Base-by-base conservation (phyloP, 495 filamentous ascomycete species). In the Penicillium coffeae region DNA sequence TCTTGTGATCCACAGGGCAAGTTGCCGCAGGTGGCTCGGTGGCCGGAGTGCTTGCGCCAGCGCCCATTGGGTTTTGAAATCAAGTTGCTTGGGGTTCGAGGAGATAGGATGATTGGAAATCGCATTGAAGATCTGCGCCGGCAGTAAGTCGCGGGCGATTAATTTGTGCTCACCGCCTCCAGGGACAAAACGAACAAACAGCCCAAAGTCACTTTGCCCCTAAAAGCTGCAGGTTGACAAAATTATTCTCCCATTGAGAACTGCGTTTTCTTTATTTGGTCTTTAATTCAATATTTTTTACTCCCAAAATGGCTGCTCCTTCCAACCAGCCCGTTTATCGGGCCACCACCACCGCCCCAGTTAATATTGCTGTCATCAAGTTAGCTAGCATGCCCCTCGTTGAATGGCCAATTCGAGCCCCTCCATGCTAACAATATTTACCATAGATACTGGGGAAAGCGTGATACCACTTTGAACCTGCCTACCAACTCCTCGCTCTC, bases 301-400 rank as follows among this genome's bases (percentile, higher is more conserved):
- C 38, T 42, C 33, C n/a, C 15, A 69, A 38, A 48, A 82, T 81
- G 76, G 68, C 72, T 27, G 67, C 76, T 53, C 14, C 58, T 33
- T 51, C 70, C 21, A 57, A 54, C 60, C 68, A 58, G 63, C 49
- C 59, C 25, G 68, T 97, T 60, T 90, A 91, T 76, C 84, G 88
- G 60, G 90, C 94, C 42, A 95, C 87, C 72, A 96, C 92, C 38
- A 96, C 90, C 27, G 93, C 93, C 19, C 93, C 93, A 13, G 93
- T 99, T 56, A 99, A 99, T 75, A 99, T 99, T 62, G 93, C 93
- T 46, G 93, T 99, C 30, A 92, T 99, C 68, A 99, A 99, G 89
- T 93, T 75, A 47, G 76, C 60, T 47, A 42, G 54, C 42, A 36
- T 51, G 46, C 54, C 49, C 46, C 54, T 62, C 51, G 27, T 49